Conservation (phyloP, 2,329 filamentous ascomycete genomes). For the Thelonectria olida region DNA sequence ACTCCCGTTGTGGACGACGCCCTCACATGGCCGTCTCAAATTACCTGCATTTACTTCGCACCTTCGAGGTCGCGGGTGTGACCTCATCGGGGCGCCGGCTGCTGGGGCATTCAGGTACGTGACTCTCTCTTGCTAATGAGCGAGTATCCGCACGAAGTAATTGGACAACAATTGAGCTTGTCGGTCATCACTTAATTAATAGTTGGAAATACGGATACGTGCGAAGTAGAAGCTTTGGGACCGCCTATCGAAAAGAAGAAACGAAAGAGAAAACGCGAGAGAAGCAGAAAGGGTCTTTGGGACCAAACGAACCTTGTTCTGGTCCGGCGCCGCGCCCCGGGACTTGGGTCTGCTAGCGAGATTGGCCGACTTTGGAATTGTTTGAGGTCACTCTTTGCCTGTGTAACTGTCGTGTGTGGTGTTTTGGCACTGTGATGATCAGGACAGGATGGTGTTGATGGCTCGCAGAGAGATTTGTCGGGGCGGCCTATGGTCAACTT, state of each 20-base stretch:
- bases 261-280: constrained; percentile 14
- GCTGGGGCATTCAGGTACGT: background rate
- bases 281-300: constrained; percentile 3
- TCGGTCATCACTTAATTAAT: too few relatives aligned
- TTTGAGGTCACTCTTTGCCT: background rate
- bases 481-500: background rate
- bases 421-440: background rate
- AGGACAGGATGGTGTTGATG: too few relatives aligned
- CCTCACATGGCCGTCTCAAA: constrained; percentile 11
- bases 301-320: background rate
- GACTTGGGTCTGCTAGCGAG: constrained; percentile 17
- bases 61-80: constrained; percentile 1
- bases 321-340: constrained; percentile 2
- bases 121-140: too few relatives aligned
- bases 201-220: too few relatives aligned
- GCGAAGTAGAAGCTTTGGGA: too few relatives aligned
- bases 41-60: constrained; percentile 4
- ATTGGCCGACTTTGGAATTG: constrained; percentile 7
- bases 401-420: background rate
- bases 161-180: too few relatives aligned
- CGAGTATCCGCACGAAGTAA: too few relatives aligned
- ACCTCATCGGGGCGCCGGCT: background rate
- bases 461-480: background rate
- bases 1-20: constrained; percentile 7
- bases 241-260: constrained; percentile 16